phyloP scores from a whole-genome alignment of 2,329 filamentous ascomycete genomes.

The Ophidiomyces ophidiicola region DNA sequence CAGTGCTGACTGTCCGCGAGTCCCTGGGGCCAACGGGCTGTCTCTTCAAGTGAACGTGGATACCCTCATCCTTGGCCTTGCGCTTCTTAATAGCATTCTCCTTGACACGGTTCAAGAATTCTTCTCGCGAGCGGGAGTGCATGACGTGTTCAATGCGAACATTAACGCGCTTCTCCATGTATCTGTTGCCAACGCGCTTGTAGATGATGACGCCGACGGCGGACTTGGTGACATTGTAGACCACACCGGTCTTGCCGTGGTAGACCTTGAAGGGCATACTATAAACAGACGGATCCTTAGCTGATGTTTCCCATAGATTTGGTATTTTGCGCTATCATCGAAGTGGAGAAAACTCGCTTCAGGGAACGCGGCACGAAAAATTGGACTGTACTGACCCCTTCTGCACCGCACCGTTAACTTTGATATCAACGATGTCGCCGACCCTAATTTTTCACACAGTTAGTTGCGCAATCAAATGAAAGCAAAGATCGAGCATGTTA shows the following conservation, averaged over 20 bases:
- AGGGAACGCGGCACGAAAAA: too few species aligned
- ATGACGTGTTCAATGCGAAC: slow-evolving; percentile 94
- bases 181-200: slow-evolving; percentile 99
- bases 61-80: slow-evolving; percentile 82
- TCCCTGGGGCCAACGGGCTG: slow-evolving; percentile 68
- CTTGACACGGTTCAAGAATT: slow-evolving; percentile 95
- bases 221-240: slow-evolving; percentile 99
- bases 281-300: slow-evolving; percentile 21
- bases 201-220: slow-evolving; percentile 98
- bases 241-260: slow-evolving; percentile 96
- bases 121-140: slow-evolving; percentile 88
- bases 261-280: slow-evolving; percentile 99
- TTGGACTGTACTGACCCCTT: slow-evolving; percentile 66
- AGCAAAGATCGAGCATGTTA: slow-evolving; percentile 23
- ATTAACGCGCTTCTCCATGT: slow-evolving; percentile 99
- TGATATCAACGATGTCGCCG: slow-evolving; percentile 97
- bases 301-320: background rate
- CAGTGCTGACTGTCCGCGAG: slow-evolving; percentile 64
- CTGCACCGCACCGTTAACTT: slow-evolving; percentile 95
- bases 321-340: slow-evolving; percentile 3
- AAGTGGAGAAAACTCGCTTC: too few species aligned
- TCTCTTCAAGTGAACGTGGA: slow-evolving; percentile 85
- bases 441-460: slow-evolving; percentile 45
- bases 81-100: slow-evolving; percentile 84
- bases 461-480: slow-evolving; percentile 19